Conservation (phyloP, 257 asterid genomes). For the Penstemon davidsonii region DNA sequence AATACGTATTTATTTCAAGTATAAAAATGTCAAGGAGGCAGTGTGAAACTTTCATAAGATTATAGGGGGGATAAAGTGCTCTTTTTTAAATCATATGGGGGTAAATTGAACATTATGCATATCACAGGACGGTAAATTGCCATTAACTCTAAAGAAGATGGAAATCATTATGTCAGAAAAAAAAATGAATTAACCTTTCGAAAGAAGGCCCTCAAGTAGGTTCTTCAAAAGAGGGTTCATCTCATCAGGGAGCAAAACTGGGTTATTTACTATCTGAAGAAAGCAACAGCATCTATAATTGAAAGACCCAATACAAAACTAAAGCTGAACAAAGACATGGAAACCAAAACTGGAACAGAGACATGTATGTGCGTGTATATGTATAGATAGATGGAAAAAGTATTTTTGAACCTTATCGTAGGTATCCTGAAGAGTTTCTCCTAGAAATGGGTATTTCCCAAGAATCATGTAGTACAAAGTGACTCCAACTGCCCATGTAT, state of each 20-base stretch:
- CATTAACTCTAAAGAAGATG: too few relatives aligned
- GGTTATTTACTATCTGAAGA: conserved; percentile 75
- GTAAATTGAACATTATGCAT: too few relatives aligned
- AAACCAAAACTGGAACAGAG: not conserved
- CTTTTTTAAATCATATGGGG: too few relatives aligned
- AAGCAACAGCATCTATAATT: too few relatives aligned
- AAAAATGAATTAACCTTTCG: conserved; percentile 62
- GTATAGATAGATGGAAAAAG: not conserved
- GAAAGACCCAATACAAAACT: too few relatives aligned
- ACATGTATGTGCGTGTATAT: too few relatives aligned
- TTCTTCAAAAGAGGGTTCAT: conserved; percentile 73
- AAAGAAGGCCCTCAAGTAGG: conserved; percentile 86
- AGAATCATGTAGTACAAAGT: conserved; percentile 51
- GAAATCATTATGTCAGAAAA: too few relatives aligned
- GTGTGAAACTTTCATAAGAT: too few relatives aligned
- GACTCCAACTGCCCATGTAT: conserved; percentile 72
- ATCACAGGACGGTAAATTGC: too few relatives aligned
- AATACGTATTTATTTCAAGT: too few relatives aligned
- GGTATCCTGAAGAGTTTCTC: conserved; percentile 93
- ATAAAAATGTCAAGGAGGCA: too few relatives aligned
- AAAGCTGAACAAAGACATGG: not conserved
- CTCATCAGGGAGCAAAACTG: conserved; percentile 61
- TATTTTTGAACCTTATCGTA: conserved; percentile 68
- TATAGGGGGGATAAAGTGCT: too few relatives aligned
- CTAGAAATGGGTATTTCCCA: conserved; percentile 76